Conservation (phyloP, 2,329 filamentous ascomycete species). For the Fusarium sp. region DNA sequence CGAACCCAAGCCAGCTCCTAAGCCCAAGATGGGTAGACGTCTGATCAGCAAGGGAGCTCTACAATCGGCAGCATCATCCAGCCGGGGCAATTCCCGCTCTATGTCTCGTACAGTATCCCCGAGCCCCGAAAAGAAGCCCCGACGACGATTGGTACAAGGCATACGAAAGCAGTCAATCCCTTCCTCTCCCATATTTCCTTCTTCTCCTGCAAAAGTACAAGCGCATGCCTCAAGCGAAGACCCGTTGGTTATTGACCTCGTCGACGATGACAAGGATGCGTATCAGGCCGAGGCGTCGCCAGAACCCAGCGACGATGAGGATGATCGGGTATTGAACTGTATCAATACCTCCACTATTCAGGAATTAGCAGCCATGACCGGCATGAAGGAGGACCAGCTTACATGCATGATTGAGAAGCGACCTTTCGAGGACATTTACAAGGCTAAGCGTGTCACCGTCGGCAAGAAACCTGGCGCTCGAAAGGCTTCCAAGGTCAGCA, state of each 20-base stretch:
- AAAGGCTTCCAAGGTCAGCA: slow-evolving; percentile 62
- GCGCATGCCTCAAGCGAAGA: slow-evolving; percentile 54
- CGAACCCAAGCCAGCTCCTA: slow-evolving; percentile 24
- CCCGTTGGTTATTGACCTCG: slow-evolving; percentile 54
- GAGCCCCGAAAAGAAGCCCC: slow-evolving; percentile 52
- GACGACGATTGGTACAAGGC: slow-evolving; percentile 58
- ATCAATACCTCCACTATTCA: slow-evolving; percentile 84
- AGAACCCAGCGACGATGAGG: slow-evolving; percentile 51
- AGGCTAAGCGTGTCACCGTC: slow-evolving; percentile 76
- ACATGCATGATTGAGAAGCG: slow-evolving; percentile 79
- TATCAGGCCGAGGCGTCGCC: slow-evolving; percentile 57
- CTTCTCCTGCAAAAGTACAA: slow-evolving; percentile 31
- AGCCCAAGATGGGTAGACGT: slow-evolving; percentile 50
- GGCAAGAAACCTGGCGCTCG: slow-evolving; percentile 63
- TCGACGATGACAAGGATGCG: slow-evolving; percentile 60
- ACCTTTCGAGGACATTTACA: slow-evolving; percentile 78
- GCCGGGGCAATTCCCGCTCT: slow-evolving; percentile 30
- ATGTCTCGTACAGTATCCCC: slow-evolving; percentile 44
- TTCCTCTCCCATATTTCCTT: slow-evolving; percentile 44
- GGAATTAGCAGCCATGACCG: slow-evolving; percentile 87
- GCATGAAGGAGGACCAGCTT: slow-evolving; percentile 78
- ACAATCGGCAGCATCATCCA: slow-evolving; percentile 38
- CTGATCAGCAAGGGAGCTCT: slow-evolving; percentile 53
- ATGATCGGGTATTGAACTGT: slow-evolving; percentile 76
- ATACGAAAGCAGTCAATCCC: slow-evolving; percentile 48